Evolutionary conservation across 768 basidiomycete genomes (phyloP), one percentile per base, ranked within the genome.

Genomic region (Leucosporidium creatinivorum): DNA sequence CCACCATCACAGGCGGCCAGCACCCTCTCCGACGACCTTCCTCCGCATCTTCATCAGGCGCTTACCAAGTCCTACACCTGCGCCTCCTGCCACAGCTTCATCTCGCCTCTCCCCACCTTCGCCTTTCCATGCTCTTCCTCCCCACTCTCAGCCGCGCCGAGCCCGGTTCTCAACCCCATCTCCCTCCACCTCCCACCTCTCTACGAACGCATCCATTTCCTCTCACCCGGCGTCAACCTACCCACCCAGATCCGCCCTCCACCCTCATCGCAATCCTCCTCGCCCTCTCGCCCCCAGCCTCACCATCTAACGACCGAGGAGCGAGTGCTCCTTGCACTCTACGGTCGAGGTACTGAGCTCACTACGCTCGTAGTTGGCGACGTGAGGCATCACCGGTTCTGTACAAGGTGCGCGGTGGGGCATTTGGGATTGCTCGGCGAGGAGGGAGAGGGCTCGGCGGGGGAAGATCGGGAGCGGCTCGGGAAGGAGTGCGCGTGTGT

Each of bases 51-150:
- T 26, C 7, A 8, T 4, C 50, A 63, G 9, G 5, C 36, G 25
- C 28, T 67, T 31, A 19, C 26, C 5, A 7, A 9, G 0, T 65
- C 66, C 4, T 67, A 70, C 50, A 19, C 9, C 12, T 70, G 69
- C 55, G 18, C 49, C 9, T 70, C 69, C 2, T 70, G 69, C 55
- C 5, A 1, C 2, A 25, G n/a, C 10, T 68, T 64, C 55, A 28
- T 63, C 21, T 28, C 56, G 21, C 21, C 56, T 10, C 28, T 28
- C 31, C 23, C 23, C 51, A 23, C 51, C 4, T 10, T 31, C 31
- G 8, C 6, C 21, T 33, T 33, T 10, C 33, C 51, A n/a, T n/a
- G 30, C 39, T 44, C 39, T 15, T 13, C 39, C 39, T 44, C 39
- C 15, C 39, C 39, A 2, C 15, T 13, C 39, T 44, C 39, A 15